Evolutionary conservation across 2,329 filamentous ascomycete species (phyloP), one percentile per base, ranked within the genome.

Genomic region (Nemania diffusa): DNA sequence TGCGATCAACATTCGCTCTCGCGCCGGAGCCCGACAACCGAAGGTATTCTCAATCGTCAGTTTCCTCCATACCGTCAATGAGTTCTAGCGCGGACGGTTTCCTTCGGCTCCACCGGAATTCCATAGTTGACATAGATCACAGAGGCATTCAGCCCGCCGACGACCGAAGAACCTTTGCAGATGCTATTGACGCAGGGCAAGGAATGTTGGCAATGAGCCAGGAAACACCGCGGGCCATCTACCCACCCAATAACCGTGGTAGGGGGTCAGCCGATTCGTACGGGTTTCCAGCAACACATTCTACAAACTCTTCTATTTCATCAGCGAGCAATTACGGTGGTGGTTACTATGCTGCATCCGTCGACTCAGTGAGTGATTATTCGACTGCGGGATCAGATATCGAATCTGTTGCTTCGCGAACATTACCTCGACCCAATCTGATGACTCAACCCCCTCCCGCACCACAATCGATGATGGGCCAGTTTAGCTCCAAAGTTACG

Each of bases 191-290:
- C 79, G 94, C 94, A 26, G 94, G 94, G 78, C 92, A 96, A 69
- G 93, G 94, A 73, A 97, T 98, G 92, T 87, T 97, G 27, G 93
- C 94, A 42, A 92, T 98, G 87, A 97, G 93, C 86, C 94, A 97
- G 81, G 94, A 97, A 74, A 97, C 94, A 0, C 93, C 94, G 13
- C 86, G 94, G 69, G 96, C 95, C 78, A 93, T 97, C 74, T 97
- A 97, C 77, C 93, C 91, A 68, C 86, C 88, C 71, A 83, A 85
- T 69, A 82, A 78, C 67, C 84, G 90, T 64, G 86, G 87, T 65
- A 87, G 93, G 71, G 90, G 88, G 62, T 94, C 94, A 1, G 86
- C 89, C 63, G 94, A 97, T 76, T 94, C 94, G 1, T 97, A 97
- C 77, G 93, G 93, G 15, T 98, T 97, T 79, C 94, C 95, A 6